phyloP scores from a whole-genome alignment of 192 early-diverging fungal species.

The Backusella australiensis region DNA sequence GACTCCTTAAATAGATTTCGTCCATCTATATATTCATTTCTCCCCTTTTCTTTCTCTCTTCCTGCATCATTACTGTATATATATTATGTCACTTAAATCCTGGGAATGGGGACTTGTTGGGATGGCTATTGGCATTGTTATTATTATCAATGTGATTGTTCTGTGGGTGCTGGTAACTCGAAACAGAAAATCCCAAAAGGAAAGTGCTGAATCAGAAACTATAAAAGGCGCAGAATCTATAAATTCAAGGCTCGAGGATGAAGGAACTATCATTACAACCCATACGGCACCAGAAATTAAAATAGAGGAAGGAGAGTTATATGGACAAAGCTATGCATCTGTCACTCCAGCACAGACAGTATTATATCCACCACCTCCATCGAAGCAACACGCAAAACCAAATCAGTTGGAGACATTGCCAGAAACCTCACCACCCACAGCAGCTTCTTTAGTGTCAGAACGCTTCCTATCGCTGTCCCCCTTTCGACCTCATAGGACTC shows the following conservation, averaged over 20 bases:
- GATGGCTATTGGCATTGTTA: not conserved
- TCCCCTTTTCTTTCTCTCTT: not conserved
- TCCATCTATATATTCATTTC: not conserved
- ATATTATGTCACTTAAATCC: not conserved
- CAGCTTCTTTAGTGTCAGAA: not conserved
- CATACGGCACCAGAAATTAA: not conserved
- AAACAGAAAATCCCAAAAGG: not conserved
- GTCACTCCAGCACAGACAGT: not conserved
- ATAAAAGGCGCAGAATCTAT: not conserved
- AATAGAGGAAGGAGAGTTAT: not conserved
- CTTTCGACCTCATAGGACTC: not conserved
- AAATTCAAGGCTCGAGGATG: not conserved
- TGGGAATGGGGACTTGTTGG: not conserved
- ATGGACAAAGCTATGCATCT: constrained; percentile 4
- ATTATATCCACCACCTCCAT: constrained; percentile 5
- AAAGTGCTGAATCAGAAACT: not conserved
- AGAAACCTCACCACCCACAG: not conserved
- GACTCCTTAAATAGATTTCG: not conserved
- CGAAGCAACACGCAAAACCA: not conserved
- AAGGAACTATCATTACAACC: not conserved
- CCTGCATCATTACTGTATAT: not conserved
- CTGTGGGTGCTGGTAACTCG: not conserved
- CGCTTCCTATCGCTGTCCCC: not conserved
- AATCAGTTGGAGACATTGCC: not conserved
- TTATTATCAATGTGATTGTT: not conserved